Conservation (phyloP, 257 asterid species). For the Striga asiatica region DNA sequence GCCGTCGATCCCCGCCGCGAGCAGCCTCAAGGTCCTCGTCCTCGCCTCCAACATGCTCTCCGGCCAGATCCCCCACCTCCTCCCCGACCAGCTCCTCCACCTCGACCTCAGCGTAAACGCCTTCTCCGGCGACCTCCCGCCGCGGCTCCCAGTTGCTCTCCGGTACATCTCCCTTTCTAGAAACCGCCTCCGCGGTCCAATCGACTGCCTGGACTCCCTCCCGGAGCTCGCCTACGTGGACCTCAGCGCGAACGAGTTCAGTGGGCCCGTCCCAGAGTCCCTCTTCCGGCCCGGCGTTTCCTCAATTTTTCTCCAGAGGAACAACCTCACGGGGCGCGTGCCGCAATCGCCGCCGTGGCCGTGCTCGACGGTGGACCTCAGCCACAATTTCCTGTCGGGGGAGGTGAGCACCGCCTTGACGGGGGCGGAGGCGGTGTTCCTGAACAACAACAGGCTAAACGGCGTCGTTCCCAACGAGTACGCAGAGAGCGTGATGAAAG, state of each 20-base stretch:
- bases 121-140: slow-evolving; percentile 40
- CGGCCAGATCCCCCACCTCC: slow-evolving; percentile 26
- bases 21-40: slow-evolving; percentile 30
- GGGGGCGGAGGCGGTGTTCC: slow-evolving; percentile 49
- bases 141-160: slow-evolving; percentile 35
- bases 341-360: slow-evolving; percentile 26
- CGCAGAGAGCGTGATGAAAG: slow-evolving; percentile 32
- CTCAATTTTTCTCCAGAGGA: slow-evolving; percentile 74
- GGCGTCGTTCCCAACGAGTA: slow-evolving; percentile 60
- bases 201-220: slow-evolving; percentile 31
- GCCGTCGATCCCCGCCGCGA: slow-evolving; percentile 6
- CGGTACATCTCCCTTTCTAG: slow-evolving; percentile 46
- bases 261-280: slow-evolving; percentile 55
- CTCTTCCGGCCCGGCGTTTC: slow-evolving; percentile 37
- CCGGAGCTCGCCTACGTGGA: slow-evolving; percentile 48
- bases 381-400: slow-evolving; percentile 58
- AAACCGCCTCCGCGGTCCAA: slow-evolving; percentile 56
- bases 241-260: slow-evolving; percentile 55
- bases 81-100: slow-evolving; percentile 45
- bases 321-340: slow-evolving; percentile 63
- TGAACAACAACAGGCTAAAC: slow-evolving; percentile 46
- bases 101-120: slow-evolving; percentile 46
- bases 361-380: slow-evolving; percentile 45
- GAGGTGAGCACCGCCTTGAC: slow-evolving; percentile 27
- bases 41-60: slow-evolving; percentile 35